Evolutionary conservation across 345 rosid species (phyloP), one percentile per base, ranked within the genome.

Genomic region (Cardamine resedifolia): DNA sequence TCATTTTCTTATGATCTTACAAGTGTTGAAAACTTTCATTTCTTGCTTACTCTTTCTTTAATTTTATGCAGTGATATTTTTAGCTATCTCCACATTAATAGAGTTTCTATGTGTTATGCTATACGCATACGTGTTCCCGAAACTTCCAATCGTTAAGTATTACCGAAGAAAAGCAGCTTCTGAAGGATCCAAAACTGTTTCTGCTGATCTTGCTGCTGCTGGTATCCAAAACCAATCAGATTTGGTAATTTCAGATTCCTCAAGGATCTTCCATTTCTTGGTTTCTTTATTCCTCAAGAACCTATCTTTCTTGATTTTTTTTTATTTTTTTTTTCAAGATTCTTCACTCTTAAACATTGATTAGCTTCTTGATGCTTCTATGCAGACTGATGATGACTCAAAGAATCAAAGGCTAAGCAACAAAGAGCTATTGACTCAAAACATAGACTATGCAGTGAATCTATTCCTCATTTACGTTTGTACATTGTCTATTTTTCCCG

Each of bases 161-260:
- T 95, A 85, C 71, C 85, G 93, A 23, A n/a, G 88, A 0, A 95
- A 90, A 81, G 97, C 97, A 0, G 89, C 96, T 14, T 81, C 79
- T 1, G 96, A 95, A 86, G 99, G 99, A 74, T 86, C 97, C 2
- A 91, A 80, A 71, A 91, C 94, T 28, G 98, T 91, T 66, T 63
- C 83, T 55, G 89, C 93, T 50, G 98, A 91, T 74, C 98, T 95
- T 73, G 96, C 86, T 19, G 97, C 98, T 38, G 98, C 88, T 62
- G 99, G 98, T 43, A 86, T 95, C 76, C 83, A 83, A 52, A 77
- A 70, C 38, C 75, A 73, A 45, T 58, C 71, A 44, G 68, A 38
- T 23, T 34, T 59, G 77, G 76, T 77, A 77, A 65, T 14, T 49
- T 64, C 20, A 56, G 10, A 65, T 56, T 56, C 64, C 48, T 55